Evolutionary conservation across 345 rosid species (phyloP).

Genomic region (Bruguiera parviflora): DNA sequence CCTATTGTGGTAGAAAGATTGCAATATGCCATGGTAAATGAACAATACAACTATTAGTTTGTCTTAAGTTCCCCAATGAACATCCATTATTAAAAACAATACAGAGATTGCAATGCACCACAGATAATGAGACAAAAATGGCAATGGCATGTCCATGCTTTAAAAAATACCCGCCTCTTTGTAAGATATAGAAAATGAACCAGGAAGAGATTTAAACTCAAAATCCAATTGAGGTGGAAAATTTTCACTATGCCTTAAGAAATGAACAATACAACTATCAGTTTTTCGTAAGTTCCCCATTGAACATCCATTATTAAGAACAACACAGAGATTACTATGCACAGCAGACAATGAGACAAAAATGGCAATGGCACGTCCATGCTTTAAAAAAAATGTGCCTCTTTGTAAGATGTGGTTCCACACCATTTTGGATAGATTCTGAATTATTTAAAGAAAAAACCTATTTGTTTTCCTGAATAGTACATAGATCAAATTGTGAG

Average conservation of each 20-base stretch:
- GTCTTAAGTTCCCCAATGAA: too few species aligned
- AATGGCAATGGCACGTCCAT: not conserved
- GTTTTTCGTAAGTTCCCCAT: too few species aligned
- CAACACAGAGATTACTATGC: not conserved
- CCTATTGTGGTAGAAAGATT: not conserved
- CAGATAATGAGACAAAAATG: not conserved
- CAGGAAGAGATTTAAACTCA: not conserved
- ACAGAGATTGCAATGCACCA: not conserved
- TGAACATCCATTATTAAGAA: too few species aligned
- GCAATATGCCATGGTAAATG: not conserved
- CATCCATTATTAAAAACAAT: too few species aligned
- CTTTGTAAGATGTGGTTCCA: not conserved
- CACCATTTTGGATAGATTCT: not conserved
- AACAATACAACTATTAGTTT: too few species aligned
- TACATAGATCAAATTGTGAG: too few species aligned
- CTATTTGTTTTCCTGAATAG: too few species aligned
- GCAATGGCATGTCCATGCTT: not conserved
- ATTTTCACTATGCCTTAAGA: not conserved
- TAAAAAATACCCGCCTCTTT: not conserved
- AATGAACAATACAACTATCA: too few species aligned
- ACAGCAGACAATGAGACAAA: not conserved
- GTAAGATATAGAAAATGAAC: not conserved
- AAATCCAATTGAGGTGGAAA: not conserved
- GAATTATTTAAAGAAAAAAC: too few species aligned
- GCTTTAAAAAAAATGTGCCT: not conserved